Evolutionary conservation across 228 moss, liverwort and hornwort species (phyloP), one percentile per base, ranked within the genome.

Genomic region (Sphagnum magellanicum): DNA sequence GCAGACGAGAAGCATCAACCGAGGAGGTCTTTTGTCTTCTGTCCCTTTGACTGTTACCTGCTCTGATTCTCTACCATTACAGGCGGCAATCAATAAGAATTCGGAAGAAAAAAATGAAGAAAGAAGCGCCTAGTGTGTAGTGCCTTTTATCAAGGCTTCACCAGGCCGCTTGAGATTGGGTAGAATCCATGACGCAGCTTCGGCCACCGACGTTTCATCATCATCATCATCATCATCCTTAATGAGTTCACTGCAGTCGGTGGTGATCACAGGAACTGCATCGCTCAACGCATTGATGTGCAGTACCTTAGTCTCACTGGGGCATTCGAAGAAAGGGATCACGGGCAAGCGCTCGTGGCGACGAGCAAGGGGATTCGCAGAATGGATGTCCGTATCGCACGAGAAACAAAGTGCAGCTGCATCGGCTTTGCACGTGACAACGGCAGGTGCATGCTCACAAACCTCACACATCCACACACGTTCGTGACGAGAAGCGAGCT

Each of bases 361-460:
- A 52, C 81, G 74, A 0, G 85, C 85, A 16, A 85, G 68, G 0
- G 81, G 85, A 59, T 85, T 85, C 0, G 85, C 85, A 4, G 85
- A 85, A 66, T 85, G 85, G 72, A 85, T 85, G 58, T 85, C 85
- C 5, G 81, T 85, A 61, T 85, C 85, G 60, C 85, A 85, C 0
- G 85, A 68, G 1, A 81, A 79, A 49, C 85, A 85, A 0, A 85
- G 74, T 15, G 85, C 85, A 49, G 85, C 85, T 3, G 81, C 85
- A 63, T 85, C 85, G 16, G 85, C 85, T 70, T 85, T 85, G 60
- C 85, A 85, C 4, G 81, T 78, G 48, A 85, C 85, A 9, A 85
- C 85, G 10, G 85, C 85, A 5, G 85, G 85, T 9, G 79, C 70
- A 1, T 81, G 78, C 72, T 85, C 85, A 78, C 85, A 85, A 7